These are phyloP conservation scores for Trypanosoma platydactyli DNA, from an alignment of 208 protist species.

Conservation along the genomic window DNA sequence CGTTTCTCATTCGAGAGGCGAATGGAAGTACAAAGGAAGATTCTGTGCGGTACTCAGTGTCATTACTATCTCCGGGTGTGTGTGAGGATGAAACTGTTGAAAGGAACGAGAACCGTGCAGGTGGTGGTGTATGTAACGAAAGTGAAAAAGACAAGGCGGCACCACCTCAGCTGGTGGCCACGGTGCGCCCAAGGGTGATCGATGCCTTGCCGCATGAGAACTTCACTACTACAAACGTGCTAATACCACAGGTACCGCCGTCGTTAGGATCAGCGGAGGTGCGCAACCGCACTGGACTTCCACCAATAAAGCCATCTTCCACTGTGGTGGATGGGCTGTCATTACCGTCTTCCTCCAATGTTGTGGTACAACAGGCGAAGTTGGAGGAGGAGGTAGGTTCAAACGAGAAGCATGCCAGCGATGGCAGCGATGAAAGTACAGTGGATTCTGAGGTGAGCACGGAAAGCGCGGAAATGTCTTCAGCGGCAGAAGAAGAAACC, in stretches of 20 bases:
- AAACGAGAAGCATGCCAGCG: too few species aligned
- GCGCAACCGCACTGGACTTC: conserved; percentile 5
- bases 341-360: neutral
- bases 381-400: neutral
- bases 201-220: neutral
- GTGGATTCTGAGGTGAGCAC: too few species aligned
- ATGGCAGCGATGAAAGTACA: too few species aligned
- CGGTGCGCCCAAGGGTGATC: neutral
- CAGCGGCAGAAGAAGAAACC: too few species aligned
- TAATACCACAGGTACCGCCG: too few species aligned
- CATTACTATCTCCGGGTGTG: neutral
- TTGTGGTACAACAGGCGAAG: neutral
- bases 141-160: neutral
- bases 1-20: neutral
- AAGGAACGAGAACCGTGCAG: neutral
- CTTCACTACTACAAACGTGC: neutral
- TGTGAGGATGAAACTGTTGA: neutral
- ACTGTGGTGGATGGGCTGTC: too few species aligned
- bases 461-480: too few species aligned
- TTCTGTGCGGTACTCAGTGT: conserved; percentile 8
- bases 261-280: neutral
- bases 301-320: neutral
- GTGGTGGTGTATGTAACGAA: neutral
- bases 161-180: neutral
- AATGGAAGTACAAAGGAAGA: conserved; percentile 4